A percentile compares a stretch with the other conserved stretches of the same genome.
These are phyloP conservation scores for Fusarium sp. DNA, from an alignment of 2,329 filamentous ascomycete genomes.

Conservation along the genomic window DNA sequence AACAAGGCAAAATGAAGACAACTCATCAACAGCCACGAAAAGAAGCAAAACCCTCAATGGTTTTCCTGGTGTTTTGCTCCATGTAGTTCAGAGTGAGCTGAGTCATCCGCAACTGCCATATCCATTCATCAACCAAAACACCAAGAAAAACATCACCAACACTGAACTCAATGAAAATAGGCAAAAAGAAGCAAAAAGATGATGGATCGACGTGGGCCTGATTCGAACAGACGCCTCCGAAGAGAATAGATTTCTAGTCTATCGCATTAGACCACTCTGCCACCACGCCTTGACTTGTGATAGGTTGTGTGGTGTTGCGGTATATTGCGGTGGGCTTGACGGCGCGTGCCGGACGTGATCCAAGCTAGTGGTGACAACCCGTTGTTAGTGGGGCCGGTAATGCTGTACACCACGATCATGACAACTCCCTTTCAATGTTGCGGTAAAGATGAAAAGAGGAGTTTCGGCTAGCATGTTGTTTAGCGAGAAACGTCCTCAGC, in stretches of 20 bases:
- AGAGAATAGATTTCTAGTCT: slow-evolving; percentile 49
- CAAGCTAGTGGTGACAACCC: not conserved
- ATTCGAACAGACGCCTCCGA: slow-evolving; percentile 50
- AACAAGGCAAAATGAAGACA: not conserved
- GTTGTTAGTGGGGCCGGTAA: not conserved
- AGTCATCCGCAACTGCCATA: too few relatives aligned
- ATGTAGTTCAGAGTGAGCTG: not conserved
- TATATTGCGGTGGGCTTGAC: not conserved
- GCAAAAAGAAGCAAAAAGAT: not conserved
- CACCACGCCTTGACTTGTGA: slow-evolving; percentile 37
- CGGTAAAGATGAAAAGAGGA: not conserved
- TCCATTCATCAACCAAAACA: too few relatives aligned
- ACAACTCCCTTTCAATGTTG: not conserved
- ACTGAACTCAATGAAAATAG: too few relatives aligned
- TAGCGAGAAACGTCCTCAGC: not conserved
- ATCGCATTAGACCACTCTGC: slow-evolving; percentile 48
- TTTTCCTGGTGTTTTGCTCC: too few relatives aligned
- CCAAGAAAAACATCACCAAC: too few relatives aligned
- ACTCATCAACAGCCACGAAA: slow-evolving; percentile 6
- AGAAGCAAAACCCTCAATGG: not conserved
- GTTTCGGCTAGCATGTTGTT: not conserved
- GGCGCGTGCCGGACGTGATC: not conserved
- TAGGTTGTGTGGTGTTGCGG: not conserved
- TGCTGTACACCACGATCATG: not conserved
- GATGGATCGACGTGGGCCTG: slow-evolving; percentile 42